These are phyloP conservation scores for Erysimum cheiranthoides DNA, from an alignment of 345 rosid species.

Conservation along the genomic window DNA sequence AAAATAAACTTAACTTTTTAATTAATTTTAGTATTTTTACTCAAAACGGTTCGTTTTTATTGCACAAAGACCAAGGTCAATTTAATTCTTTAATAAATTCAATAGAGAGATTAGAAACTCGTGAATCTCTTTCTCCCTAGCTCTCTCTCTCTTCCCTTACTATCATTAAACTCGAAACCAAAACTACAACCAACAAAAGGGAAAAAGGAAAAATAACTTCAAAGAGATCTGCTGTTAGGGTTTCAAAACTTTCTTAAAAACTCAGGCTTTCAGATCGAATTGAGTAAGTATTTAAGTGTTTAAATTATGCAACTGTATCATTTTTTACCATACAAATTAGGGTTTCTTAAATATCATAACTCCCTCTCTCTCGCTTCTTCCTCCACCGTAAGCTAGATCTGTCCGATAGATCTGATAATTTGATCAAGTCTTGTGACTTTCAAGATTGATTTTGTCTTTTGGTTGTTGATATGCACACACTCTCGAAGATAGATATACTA, in stretches of 20 bases:
- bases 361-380: constrained; percentile 1
- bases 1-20: constrained; percentile 2
- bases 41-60: constrained; percentile 34
- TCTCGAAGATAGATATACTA: background rate
- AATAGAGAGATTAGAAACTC: constrained; percentile 31
- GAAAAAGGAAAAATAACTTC: constrained; percentile 17
- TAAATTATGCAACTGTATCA: background rate
- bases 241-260: constrained; percentile 26
- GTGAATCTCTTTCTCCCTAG: background rate
- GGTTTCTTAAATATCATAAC: constrained; percentile 33
- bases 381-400: constrained; percentile 31
- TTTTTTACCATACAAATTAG: constrained; percentile 29
- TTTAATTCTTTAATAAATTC: constrained; percentile 46
- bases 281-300: constrained; percentile 32
- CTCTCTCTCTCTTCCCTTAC: constrained; percentile 25
- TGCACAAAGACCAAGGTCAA: constrained; percentile 48
- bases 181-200: constrained; percentile 42
- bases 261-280: constrained; percentile 33
- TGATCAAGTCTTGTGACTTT: constrained; percentile 8
- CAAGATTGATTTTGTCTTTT: constrained; percentile 7
- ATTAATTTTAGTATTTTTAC: background rate
- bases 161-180: constrained; percentile 42
- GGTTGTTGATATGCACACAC: constrained; percentile 1
- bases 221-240: constrained; percentile 45
- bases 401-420: constrained; percentile 36